Conservation (phyloP, 1,139 yeast genomes). For the Eremothecium coryli region DNA sequence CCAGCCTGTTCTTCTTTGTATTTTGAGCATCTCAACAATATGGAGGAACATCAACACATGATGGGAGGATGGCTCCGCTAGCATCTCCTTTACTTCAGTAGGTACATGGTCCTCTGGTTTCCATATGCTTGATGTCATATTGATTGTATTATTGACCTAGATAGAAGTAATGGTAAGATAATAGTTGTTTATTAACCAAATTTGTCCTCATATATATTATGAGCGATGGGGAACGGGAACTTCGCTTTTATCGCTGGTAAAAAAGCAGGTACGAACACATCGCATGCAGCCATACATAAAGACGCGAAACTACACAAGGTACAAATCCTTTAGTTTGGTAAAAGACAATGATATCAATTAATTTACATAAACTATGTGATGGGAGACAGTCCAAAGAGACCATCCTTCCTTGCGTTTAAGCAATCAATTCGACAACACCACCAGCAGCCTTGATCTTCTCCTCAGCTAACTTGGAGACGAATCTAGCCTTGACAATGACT, state of each 20-base stretch:
- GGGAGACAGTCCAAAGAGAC: neutral
- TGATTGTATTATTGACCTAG: no score
- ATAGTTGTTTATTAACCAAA: no score
- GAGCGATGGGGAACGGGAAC: no score
- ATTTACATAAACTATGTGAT: conserved; percentile 8
- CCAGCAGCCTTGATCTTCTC: conserved; percentile 99
- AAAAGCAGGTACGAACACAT: neutral
- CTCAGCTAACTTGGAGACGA: conserved; percentile 98
- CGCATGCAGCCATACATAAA: neutral
- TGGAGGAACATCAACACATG: conserved; percentile 66
- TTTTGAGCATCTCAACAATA: conserved; percentile 63
- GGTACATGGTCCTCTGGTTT: conserved; percentile 28
- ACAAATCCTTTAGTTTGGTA: neutral
- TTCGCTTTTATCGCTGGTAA: neutral
- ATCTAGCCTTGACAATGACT: conserved; percentile 98
- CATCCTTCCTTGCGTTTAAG: conserved; percentile 44
- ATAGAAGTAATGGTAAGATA: no score
- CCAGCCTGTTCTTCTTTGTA: conserved; percentile 92
- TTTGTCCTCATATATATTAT: no score
- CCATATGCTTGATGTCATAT: conserved; percentile 16
- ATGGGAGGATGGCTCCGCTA: conserved; percentile 30
- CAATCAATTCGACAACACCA: conserved; percentile 99
- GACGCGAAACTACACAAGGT: neutral
- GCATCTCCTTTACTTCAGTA: conserved; percentile 15
- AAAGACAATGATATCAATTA: conserved; percentile 6